phyloP scores from a whole-genome alignment of 108 stramenopile species.

The Cylindrotheca fusiformis region DNA sequence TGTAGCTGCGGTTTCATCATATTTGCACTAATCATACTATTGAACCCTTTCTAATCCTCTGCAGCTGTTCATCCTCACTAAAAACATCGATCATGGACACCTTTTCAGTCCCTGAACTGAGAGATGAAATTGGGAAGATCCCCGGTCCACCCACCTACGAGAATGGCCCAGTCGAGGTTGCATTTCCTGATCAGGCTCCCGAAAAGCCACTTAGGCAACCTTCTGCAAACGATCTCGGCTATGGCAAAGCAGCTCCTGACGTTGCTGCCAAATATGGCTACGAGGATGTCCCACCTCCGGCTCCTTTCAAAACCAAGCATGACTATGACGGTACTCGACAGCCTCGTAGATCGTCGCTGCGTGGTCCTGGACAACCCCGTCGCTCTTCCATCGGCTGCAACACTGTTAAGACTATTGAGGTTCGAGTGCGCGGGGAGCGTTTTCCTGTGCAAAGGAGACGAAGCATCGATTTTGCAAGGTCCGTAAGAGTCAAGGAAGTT shows the following conservation, averaged over 20 bases:
- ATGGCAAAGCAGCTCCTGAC: constrained; percentile 7
- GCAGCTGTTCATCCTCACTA: no score
- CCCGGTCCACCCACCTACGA: no score
- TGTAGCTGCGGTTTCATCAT: no score
- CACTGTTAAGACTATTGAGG: neutral
- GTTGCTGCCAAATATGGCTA: neutral
- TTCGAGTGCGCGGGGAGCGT: constrained; percentile 14
- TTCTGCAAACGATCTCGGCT: constrained; percentile 8
- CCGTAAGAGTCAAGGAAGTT: constrained; percentile 26
- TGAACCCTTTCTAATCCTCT: no score
- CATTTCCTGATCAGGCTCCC: no score
- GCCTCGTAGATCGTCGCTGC: constrained; percentile 29
- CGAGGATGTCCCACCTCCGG: neutral
- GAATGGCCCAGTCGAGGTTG: no score
- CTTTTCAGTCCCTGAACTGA: no score
- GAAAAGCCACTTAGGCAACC: no score
- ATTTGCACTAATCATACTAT: no score
- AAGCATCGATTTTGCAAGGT: constrained; percentile 17
- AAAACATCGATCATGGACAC: no score
- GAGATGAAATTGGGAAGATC: no score
- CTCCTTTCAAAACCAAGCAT: neutral
- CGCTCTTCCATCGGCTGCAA: constrained; percentile 9
- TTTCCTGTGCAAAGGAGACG: constrained; percentile 20
- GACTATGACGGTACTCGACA: constrained; percentile 10
- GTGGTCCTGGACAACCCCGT: constrained; percentile 2